Base-by-base conservation (phyloP, 2,329 filamentous ascomycete genomes). In the Anisogramma anomala region DNA sequence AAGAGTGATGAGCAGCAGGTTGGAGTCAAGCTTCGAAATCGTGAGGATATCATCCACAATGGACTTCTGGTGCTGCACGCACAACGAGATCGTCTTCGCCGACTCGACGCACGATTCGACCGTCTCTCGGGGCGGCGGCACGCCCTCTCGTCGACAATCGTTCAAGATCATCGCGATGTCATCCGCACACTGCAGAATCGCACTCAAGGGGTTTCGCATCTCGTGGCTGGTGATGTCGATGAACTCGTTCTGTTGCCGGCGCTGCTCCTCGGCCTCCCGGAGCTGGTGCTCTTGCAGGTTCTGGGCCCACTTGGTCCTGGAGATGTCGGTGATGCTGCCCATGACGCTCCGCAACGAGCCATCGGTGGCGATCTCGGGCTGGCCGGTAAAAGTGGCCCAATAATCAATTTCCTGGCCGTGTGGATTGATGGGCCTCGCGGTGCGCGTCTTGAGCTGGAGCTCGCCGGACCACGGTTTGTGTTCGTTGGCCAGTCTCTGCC, bases 161-260 rank as follows among this genome's bases (percentile, higher is more conserved):
- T 39, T 42, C n/a, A 58, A 43, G 0, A 51, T 49, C 1, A 49
- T 52, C 8, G 51, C 34, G 18, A 75, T 74, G 45, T 75, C 71
- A 45, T 75, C 71, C 3, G 70, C 68, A 50, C 71, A 75, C 51
- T 75, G 71, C 32, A 76, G 50, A 20, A 76, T 74, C 1, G 72
- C 72, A 30, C 62, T 67, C 4, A 74, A 53, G 0, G 71, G 71
- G 45, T 75, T 75, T 4, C 70, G 56, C 65, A 71, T 69, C 47
- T 70, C 68, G 50, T 71, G 67, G 15, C 59, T 64, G 0, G 66
- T 69, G 28, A 69, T 69, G 52, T 71, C 67, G 44, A 71, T 69
- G 48, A 71, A 71, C 39, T 72, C 70, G 38, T 74, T 71, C 45
- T 77, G 72, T 47, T 73, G 71, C 15, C 71, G 42, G 11, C 59